Base-by-base conservation (phyloP, 2,329 filamentous ascomycete genomes). In the Chalaropsis thielavioides region DNA sequence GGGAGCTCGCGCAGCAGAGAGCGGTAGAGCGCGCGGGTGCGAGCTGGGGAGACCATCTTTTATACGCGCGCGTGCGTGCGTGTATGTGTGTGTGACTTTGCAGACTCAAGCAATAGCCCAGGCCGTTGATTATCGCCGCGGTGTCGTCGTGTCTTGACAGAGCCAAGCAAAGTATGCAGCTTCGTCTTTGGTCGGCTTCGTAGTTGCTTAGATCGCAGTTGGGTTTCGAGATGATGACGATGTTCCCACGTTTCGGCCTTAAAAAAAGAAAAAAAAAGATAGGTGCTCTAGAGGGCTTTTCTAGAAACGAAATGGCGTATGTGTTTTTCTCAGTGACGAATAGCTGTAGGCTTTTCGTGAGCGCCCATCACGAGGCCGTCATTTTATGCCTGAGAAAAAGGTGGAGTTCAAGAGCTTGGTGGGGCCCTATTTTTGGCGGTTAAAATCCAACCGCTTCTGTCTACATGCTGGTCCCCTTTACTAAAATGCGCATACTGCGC, bases 1-100 rank as follows among this genome's bases (percentile, higher is more conserved):
- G 92, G 92, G 8, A 96, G 85, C 77, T 96, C 91, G 74, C 92
- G 90, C 65, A 97, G 84, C 72, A 96, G 80, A 51, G 87, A 83
- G 71, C 92, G 89, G 81, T 97, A 97, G 72, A 96, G 81, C 43
- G 90, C 84, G 71, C 90, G 89, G 51, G 89, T 74, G 46, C 78
- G 77, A 49, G 81, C 73, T 68, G 79, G 74, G 10, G 73, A 74
- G 1, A 76, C 71, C 70, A 73, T 66, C n/a, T n/a, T n/a, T n/a
- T n/a, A n/a, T n/a, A n/a, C n/a, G n/a, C 24, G 35, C 40, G 54
- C 13, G 10, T 10, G 54, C 46, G 27, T 43, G 40, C 38, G 61
- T 61, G 43, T 60, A 38, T 51, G 19, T 61, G 13, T 40, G 17
- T 56, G 41, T 61, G 27, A 56, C 7, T 2, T 15, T 58, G 51